A percentile compares a stretch with the other conserved stretches of the same genome.
phyloP scores from a whole-genome alignment of 352 stramenopile genomes.

The Phytophthora sojae region DNA sequence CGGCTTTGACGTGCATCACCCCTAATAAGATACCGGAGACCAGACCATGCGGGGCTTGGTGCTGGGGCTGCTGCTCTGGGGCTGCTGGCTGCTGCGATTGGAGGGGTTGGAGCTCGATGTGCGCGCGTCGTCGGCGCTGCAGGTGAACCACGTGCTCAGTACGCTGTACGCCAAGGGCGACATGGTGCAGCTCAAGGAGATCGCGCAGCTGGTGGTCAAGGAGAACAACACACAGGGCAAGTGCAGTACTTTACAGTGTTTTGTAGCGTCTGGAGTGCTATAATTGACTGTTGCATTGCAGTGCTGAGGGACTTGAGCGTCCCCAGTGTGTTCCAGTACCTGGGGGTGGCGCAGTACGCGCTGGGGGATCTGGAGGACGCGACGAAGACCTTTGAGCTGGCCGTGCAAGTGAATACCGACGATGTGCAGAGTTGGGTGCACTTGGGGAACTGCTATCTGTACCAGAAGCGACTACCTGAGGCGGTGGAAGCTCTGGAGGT shows the following conservation, averaged over 20 bases:
- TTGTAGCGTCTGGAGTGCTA: background rate
- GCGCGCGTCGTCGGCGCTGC: slow-evolving; percentile 21
- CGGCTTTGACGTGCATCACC: slow-evolving; percentile 20
- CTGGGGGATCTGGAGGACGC: slow-evolving; percentile 68
- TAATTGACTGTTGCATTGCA: slow-evolving; percentile 8
- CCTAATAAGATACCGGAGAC: slow-evolving; percentile 18
- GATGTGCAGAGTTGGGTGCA: slow-evolving; percentile 70
- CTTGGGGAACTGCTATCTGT: slow-evolving; percentile 78
- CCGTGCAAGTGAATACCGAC: slow-evolving; percentile 56
- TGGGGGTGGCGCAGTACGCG: slow-evolving; percentile 76
- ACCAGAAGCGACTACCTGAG: slow-evolving; percentile 49
- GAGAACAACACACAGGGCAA: slow-evolving; percentile 51
- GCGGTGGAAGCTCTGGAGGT: slow-evolving; percentile 59
- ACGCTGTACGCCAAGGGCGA: slow-evolving; percentile 51
- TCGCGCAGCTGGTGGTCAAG: slow-evolving; percentile 47
- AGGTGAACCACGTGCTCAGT: slow-evolving; percentile 45
- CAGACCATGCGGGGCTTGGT: background rate
- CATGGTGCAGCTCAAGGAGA: slow-evolving; percentile 57
- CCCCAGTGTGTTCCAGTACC: slow-evolving; percentile 70
- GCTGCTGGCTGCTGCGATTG: background rate
- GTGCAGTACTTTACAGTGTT: background rate
- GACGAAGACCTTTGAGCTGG: slow-evolving; percentile 63
- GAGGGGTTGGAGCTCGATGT: slow-evolving; percentile 22
- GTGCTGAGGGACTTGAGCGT: slow-evolving; percentile 40
- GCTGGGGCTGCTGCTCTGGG: background rate